phyloP scores from a whole-genome alignment of 441 rosid genomes.

The Pelargonium myrrhifolium region DNA sequence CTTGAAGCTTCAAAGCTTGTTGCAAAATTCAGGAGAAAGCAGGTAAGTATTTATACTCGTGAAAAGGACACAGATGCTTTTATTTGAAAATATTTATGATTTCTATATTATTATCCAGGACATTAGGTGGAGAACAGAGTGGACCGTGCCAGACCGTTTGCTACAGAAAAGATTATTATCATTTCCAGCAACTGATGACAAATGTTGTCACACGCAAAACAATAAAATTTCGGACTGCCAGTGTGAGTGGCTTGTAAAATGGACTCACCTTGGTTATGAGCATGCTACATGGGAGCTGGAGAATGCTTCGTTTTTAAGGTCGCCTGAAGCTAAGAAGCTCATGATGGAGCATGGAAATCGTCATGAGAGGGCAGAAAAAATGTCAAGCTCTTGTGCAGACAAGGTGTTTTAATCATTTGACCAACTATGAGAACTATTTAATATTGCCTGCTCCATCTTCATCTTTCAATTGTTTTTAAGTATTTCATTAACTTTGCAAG shows the following conservation, averaged over 20 bases:
- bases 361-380: slow-evolving; percentile 23
- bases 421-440: neutral
- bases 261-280: slow-evolving; percentile 54
- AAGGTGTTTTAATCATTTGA: neutral
- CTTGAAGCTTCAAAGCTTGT: slow-evolving; percentile 39
- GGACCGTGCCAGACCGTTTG: slow-evolving; percentile 43
- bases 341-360: slow-evolving; percentile 38
- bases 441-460: neutral
- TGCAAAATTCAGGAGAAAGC: slow-evolving; percentile 35
- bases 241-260: slow-evolving; percentile 57
- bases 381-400: slow-evolving; percentile 5
- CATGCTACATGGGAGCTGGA: slow-evolving; percentile 59
- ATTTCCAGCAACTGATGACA: slow-evolving; percentile 20
- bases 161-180: slow-evolving; percentile 30
- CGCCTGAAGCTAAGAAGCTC: slow-evolving; percentile 32
- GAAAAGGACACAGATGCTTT: neutral
- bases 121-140: slow-evolving; percentile 34
- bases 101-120: slow-evolving; percentile 22
- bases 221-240: slow-evolving; percentile 18
- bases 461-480: neutral
- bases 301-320: slow-evolving; percentile 31
- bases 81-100: neutral
- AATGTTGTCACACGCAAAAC: slow-evolving; percentile 3
- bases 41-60: slow-evolving; percentile 28
- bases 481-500: neutral